phyloP scores from a whole-genome alignment of 495 filamentous ascomycete genomes.

The Apodospora peruviana region DNA sequence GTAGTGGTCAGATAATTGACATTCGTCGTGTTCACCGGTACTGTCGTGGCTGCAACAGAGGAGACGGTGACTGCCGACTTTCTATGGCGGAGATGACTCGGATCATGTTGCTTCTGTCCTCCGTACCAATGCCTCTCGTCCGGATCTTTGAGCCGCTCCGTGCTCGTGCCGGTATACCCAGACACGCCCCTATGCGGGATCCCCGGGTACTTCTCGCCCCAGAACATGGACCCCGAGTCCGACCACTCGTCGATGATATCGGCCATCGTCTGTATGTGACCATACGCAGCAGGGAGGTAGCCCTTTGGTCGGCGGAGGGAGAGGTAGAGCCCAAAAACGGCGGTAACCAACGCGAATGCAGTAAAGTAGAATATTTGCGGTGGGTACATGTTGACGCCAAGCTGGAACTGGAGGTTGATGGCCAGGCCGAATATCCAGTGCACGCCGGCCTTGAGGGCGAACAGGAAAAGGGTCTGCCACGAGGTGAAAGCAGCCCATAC shows the following conservation, averaged over 20 bases:
- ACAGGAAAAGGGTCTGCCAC: constrained; percentile 40
- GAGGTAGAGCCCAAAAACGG: constrained; percentile 34
- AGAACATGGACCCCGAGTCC: constrained; percentile 32
- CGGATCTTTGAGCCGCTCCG: constrained; percentile 11
- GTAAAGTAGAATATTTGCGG: constrained; percentile 33
- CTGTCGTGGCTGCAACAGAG: too few species aligned
- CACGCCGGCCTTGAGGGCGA: constrained; percentile 35
- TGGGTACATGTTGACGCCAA: constrained; percentile 32
- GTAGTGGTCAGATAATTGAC: too few species aligned
- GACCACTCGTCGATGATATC: constrained; percentile 43
- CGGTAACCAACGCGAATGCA: constrained; percentile 23
- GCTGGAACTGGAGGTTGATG: constrained; percentile 24
- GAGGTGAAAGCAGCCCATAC: constrained; percentile 29
- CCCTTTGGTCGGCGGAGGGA: constrained; percentile 30
- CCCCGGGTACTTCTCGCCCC: constrained; percentile 33
- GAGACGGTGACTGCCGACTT: not conserved
- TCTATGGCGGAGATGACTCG: not conserved
- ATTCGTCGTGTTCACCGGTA: too few species aligned
- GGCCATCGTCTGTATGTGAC: constrained; percentile 40
- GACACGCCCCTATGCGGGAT: not conserved
- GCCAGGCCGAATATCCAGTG: constrained; percentile 45
- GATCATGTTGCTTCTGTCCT: constrained; percentile 9
- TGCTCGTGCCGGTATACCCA: constrained; percentile 18
- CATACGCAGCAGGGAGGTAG: constrained; percentile 35
- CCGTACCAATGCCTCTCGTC: constrained; percentile 19